Percentiles rank a stretch among this genome's conserved stretches.
phyloP scores from a whole-genome alignment of 176 grass and related monocot species.

The Zoysia japonica region DNA sequence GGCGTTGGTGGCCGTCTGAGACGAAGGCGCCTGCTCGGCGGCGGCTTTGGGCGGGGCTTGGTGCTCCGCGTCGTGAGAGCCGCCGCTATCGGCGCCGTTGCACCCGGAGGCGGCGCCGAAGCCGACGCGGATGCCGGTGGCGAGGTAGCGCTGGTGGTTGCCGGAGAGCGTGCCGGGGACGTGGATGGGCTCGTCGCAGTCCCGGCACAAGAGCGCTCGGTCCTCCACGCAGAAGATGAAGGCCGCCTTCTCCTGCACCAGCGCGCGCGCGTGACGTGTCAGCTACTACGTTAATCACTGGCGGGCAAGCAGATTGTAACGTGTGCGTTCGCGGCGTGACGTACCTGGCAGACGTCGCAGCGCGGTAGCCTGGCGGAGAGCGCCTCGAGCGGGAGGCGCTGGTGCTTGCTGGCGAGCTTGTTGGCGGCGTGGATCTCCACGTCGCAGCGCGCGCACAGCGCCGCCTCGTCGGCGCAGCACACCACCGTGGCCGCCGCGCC shows the following conservation, averaged over 20 bases:
- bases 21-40: background rate
- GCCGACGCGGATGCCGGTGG: constrained; percentile 87
- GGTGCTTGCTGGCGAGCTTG: constrained; percentile 89
- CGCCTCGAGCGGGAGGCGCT: constrained; percentile 72
- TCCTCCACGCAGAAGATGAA: constrained; percentile 99
- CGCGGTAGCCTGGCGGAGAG: constrained; percentile 62
- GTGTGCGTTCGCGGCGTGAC: too few species aligned
- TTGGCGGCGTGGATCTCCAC: constrained; percentile 81
- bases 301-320: too few species aligned
- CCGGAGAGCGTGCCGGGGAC: constrained; percentile 83
- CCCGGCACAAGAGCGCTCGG: constrained; percentile 92
- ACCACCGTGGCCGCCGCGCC: constrained; percentile 63
- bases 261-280: background rate
- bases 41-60: constrained; percentile 49
- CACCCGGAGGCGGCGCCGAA: constrained; percentile 37
- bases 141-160: constrained; percentile 93
- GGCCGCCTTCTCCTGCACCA: constrained; percentile 80
- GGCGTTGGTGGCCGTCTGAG: background rate
- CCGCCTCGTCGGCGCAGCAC: constrained; percentile 91
- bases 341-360: constrained; percentile 80
- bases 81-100: background rate
- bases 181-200: constrained; percentile 95
- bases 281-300: too few species aligned
- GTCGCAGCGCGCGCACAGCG: constrained; percentile 83
- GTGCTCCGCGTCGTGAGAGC: constrained; percentile 42